phyloP scores from a whole-genome alignment of 495 filamentous ascomycete genomes.

The Xylaria scruposa region DNA sequence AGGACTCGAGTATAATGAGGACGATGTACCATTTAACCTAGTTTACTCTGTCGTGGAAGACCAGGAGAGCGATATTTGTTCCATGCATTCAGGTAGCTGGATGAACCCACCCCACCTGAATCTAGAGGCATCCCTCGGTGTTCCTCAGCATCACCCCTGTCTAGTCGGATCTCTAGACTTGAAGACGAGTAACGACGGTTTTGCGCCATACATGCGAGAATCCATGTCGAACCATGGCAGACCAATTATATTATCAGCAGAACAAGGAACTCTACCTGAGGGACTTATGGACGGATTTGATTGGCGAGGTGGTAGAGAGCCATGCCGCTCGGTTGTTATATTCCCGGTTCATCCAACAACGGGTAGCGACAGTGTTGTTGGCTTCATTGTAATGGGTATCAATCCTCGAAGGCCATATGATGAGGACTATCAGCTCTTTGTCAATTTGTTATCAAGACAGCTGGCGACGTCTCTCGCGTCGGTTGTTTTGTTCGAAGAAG shows the following conservation, averaged over 20 bases:
- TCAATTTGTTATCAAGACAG: conserved; percentile 72
- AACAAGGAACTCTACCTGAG: conserved; percentile 63
- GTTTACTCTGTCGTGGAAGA: conserved; percentile 69
- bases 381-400: conserved; percentile 72
- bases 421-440: conserved; percentile 71
- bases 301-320: conserved; percentile 69
- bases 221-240: conserved; percentile 63
- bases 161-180: conserved; percentile 64
- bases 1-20: conserved; percentile 65
- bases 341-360: conserved; percentile 75
- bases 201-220: conserved; percentile 69
- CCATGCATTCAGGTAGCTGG: conserved; percentile 65
- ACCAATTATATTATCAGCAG: conserved; percentile 64
- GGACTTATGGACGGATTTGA: conserved; percentile 66
- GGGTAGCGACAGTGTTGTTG: conserved; percentile 64
- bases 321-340: conserved; percentile 67
- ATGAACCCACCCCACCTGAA: conserved; percentile 59
- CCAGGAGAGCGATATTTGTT: conserved; percentile 64
- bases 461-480: conserved; percentile 74
- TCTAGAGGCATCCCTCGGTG: conserved; percentile 68
- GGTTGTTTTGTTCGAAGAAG: conserved; percentile 75
- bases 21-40: conserved; percentile 68
- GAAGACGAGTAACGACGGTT: conserved; percentile 65
- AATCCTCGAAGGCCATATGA: conserved; percentile 75
- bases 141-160: conserved; percentile 63